Evolutionary conservation across 176 grass and related monocot species (phyloP), one percentile per base, ranked within the genome.

Genomic region (Calamus simplicifolius): DNA sequence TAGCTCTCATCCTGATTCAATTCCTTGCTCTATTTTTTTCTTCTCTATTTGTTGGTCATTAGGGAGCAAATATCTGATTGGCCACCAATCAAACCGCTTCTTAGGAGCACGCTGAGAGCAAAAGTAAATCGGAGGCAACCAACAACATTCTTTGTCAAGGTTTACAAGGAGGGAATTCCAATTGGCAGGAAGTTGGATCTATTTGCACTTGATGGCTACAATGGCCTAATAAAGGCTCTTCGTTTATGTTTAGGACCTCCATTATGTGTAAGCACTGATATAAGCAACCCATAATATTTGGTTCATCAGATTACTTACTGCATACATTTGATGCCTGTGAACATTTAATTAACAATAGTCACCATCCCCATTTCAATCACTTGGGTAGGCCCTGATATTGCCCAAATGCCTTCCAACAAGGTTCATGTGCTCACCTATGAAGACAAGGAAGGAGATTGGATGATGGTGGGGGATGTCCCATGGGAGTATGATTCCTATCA

Each of bases 101-200:
- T 89, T n/a, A 81, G 81, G 74, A 89, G 73, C 30, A 56, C 81
- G 31, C 57, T 84, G 5, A 61, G 50, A 5, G 57, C 67, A 1
- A 78, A 79, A 4, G 53, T 19, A 49, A 12, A 51, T 63, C 71
- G 29, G 19, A 23, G 21, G 18, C 61, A 27, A 3, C 28, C 57
- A 18, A 1, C 17, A 12, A 71, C 73, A 55, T 53, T 85, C 53
- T 85, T 81, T 2, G 77, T 89, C 12, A 89, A 89, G 70, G 86
- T 89, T 51, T 89, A 89, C 25, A 89, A 81, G 86, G 86, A 89
- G 69, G 81, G 86, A 6, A 48, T 89, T 52, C 77, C 77, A 25
- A 89, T 89, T 19, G 86, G 86, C 48, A 72, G 86, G 62, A 89
- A 89, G 52, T 70, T 89, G 26, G 81, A 89, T 50, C 59, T 85